These are phyloP conservation scores for Gardenia jasminoides DNA, from an alignment of 257 asterid genomes.

Conservation along the genomic window DNA sequence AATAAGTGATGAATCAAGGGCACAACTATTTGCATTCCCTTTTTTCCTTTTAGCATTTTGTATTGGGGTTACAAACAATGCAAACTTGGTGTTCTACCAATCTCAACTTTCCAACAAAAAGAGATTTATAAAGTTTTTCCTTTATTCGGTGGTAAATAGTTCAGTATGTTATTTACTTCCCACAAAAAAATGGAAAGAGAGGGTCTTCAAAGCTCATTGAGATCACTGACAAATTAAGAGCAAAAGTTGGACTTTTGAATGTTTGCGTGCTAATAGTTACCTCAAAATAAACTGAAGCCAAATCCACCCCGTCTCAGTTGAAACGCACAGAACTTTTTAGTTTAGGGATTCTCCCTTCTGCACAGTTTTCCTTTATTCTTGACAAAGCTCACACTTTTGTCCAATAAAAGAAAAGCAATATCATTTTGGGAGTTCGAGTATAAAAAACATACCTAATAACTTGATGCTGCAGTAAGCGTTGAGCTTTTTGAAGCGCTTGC, in stretches of 20 bases:
- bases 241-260: background rate
- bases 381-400: background rate
- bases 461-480: slow-evolving; percentile 92
- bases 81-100: background rate
- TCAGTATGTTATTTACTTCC: background rate
- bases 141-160: background rate
- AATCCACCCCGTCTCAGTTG: background rate
- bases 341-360: background rate
- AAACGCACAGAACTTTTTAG: background rate
- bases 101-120: background rate
- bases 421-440: background rate
- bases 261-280: background rate
- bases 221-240: background rate
- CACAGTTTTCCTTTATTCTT: background rate
- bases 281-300: background rate
- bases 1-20: background rate
- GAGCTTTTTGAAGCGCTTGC: slow-evolving; percentile 81
- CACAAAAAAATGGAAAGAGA: background rate
- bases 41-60: background rate
- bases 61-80: background rate
- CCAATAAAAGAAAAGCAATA: background rate
- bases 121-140: background rate
- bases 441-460: slow-evolving; percentile 63
- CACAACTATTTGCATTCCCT: background rate
- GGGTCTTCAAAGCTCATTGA: background rate